These are phyloP conservation scores for Marasmius oreades DNA, from an alignment of 1,284 basidiomycete genomes.

Conservation along the genomic window DNA sequence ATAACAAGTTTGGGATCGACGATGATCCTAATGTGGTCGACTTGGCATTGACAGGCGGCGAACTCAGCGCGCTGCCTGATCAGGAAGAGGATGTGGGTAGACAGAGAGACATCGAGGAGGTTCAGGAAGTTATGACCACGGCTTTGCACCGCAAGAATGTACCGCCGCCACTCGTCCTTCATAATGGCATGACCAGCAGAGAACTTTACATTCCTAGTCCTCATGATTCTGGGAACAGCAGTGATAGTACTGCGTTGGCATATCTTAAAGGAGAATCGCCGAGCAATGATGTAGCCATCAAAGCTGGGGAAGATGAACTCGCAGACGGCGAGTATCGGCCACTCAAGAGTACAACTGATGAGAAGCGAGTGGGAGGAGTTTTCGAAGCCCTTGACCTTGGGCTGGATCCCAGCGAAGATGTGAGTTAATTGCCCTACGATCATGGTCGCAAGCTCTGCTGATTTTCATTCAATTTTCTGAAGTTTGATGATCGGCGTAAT, in stretches of 20 bases:
- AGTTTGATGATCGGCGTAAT: constrained; percentile 66
- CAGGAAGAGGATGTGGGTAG: constrained; percentile 30
- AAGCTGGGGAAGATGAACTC: constrained; percentile 21
- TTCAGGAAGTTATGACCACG: constrained; percentile 35
- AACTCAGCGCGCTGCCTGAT: constrained; percentile 38
- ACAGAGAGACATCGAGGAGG: constrained; percentile 37
- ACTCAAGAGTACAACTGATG: constrained; percentile 46
- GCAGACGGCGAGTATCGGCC: constrained; percentile 31
- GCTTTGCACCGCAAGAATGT: constrained; percentile 25
- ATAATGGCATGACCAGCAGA: constrained; percentile 21
- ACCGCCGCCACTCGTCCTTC: constrained; percentile 51
- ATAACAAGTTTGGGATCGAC: constrained; percentile 23
- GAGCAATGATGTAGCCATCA: neutral
- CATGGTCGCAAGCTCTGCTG: constrained; percentile 15
- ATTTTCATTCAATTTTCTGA: constrained; percentile 17
- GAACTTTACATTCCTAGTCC: constrained; percentile 14
- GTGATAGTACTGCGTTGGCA: constrained; percentile 23
- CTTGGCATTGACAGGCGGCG: constrained; percentile 49
- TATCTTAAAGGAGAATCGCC: constrained; percentile 25
- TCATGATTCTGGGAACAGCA: constrained; percentile 4
- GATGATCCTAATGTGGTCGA: constrained; percentile 46
- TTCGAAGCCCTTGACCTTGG: constrained; percentile 72
- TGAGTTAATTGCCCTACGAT: constrained; percentile 29
- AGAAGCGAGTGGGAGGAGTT: constrained; percentile 63
- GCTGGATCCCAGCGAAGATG: constrained; percentile 47